Base-by-base conservation (phyloP, 2,329 filamentous ascomycete species). In the Penicillium paneum region DNA sequence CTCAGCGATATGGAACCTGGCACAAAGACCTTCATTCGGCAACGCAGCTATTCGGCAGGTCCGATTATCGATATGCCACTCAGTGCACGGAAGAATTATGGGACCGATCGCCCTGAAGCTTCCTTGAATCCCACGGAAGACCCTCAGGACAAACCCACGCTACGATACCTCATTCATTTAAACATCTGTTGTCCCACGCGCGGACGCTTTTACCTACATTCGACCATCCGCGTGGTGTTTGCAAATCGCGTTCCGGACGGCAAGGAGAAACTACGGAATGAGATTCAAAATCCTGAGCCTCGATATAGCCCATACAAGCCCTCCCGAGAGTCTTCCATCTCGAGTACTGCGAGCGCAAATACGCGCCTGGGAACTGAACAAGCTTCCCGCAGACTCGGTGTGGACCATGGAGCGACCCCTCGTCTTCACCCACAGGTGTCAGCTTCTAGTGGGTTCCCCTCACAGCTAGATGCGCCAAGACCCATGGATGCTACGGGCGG, bases 241-340 rank as follows among this genome's bases (percentile, higher is more conserved):
- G 94, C 94, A 50, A 97, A 97, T 69, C 85, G 94, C 26, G 93
- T 97, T 0, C 93, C 94, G 0, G 94, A 97, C 64, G 93, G 91
- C 38, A 96, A 97, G 69, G 93, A 97, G 73, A 93, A 88, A 67
- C 80, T 99, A 36, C 83, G 87, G 31, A 97, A 95, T 66, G 94
- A 99, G 70, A 87, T 93, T 5, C 91, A 94, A 35, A 81, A 89
- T 56, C 93, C 93, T 0, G 91, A 97, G 63, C 94, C 94, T 19
- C 84, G 86, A 19, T 99, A 91, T 69, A 90, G 86, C 52, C 80
- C 86, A 1, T 97, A 96, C 76, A 96, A 92, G 69, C 83, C 89
- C 1, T 68, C 69, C 12, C 75, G 75, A 52, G 79, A 81, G 62
- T 73, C 76, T 19, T 69, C 61, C 0, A 36, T 63, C 24, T 53